Evolutionary conservation across 176 grass and related monocot species (phyloP), one percentile per base, ranked within the genome.

Genomic region (Triticum turgidum): DNA sequence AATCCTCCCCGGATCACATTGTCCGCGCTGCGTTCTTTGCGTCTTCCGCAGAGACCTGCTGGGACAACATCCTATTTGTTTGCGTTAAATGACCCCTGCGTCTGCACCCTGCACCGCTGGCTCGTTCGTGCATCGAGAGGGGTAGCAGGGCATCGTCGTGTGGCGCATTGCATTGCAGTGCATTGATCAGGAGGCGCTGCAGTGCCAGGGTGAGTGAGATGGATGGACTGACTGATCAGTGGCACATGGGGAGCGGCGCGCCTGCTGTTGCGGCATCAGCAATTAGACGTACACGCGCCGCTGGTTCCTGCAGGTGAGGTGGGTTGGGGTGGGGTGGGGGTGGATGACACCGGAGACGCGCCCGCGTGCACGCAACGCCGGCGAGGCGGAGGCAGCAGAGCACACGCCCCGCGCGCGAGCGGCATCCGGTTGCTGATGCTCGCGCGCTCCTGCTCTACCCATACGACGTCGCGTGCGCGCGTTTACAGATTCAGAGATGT

Each of bases 281-380:
- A 24, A 77, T 34, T 83, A 8, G 80, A 88, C 80, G 80, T 77
- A 73, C 45, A 30, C 24, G 38, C 41, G 59, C 38, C 0, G 74
- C 72, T 56, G 62, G 2, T 41, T 9, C n/a, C 2, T 11, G 67
- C 33, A 22, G 69, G 0, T 4, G n/a, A 44, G n/a, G 69, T 45
- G 41, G 69, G 69, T 38, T 25, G 69, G 32, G 32, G 32, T 32
- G 70, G 70, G n/a, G 69, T 5, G 11, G 11, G 11, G 45, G 45
- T 1, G 45, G 45, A 13, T 37, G 49, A 6, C 82, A 45, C 11
- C 76, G 76, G 44, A 35, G 87, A 80, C 82, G 66, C 11, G 54
- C 29, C 41, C 39, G 66, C 76, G 76, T 84, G 87, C 75, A 56
- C 33, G 32, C 42, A 30, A 63, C 86, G 74, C 24, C 71, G 59